Evolutionary conservation across 345 rosid species (phyloP).

Genomic region (Populus pruinosa): DNA sequence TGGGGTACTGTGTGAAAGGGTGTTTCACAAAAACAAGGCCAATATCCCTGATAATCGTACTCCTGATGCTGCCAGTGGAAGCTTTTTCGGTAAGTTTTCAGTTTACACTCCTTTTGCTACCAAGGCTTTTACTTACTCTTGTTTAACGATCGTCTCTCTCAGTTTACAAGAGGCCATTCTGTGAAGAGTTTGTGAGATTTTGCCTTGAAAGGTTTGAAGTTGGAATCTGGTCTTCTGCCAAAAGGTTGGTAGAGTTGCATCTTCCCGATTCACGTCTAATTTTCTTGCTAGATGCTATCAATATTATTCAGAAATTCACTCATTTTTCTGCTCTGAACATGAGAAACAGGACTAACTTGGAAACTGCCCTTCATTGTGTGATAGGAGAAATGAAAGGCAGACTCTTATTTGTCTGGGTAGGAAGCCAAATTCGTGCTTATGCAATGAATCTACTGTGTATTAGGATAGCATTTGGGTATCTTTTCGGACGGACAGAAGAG

Average conservation of each 20-base stretch:
- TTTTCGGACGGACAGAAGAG: too few relatives aligned
- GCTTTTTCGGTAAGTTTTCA: slow-evolving; percentile 17
- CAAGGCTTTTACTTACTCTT: neutral
- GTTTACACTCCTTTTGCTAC: neutral
- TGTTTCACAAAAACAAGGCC: neutral
- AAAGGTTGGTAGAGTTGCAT: slow-evolving; percentile 11
- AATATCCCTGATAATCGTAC: neutral
- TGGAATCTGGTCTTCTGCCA: slow-evolving; percentile 49
- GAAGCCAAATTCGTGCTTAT: too few relatives aligned
- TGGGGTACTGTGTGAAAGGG: slow-evolving; percentile 36
- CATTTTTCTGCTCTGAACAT: too few relatives aligned
- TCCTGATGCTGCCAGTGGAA: slow-evolving; percentile 33
- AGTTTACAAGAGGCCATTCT: slow-evolving; percentile 50
- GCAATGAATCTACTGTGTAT: too few relatives aligned
- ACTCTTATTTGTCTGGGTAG: slow-evolving; percentile 40
- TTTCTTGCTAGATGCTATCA: too few relatives aligned
- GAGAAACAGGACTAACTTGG: slow-evolving; percentile 15
- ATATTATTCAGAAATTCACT: too few relatives aligned
- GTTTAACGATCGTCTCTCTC: neutral
- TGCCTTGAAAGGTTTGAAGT: slow-evolving; percentile 47
- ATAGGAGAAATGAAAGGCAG: slow-evolving; percentile 16
- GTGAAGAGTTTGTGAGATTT: slow-evolving; percentile 37
- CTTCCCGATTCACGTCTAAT: too few relatives aligned
- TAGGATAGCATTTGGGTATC: too few relatives aligned
- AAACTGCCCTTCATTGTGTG: slow-evolving; percentile 23